Base-by-base conservation (phyloP, 2,329 filamentous ascomycete species). In the Phaeomoniella chlamydospora region DNA sequence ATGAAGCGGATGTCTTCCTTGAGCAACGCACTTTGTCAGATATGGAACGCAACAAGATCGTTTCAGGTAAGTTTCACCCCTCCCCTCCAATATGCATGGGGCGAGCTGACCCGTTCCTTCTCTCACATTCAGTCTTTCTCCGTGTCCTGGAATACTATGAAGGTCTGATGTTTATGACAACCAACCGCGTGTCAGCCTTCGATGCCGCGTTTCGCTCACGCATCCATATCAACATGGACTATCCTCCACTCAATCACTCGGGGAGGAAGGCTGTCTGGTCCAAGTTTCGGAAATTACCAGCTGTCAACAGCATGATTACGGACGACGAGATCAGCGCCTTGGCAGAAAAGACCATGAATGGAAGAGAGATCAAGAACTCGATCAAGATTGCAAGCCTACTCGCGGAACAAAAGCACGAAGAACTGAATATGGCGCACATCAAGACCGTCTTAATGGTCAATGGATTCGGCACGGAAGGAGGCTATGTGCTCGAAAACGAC, bases 311-410 rank as follows among this genome's bases (percentile, higher is more conserved):
- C 14, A 17, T 10, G 6, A 13, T 32, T 10, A 32, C 30, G 9
- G 44, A 45, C 15, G 37, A 40, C 3, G 41, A 55, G 15, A 37
- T 56, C 6, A 44, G 51, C 13, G 18, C 41, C 2, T 30, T 56
- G 26, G 45, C 49, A 2, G 14, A 22, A n/a, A 35, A 47, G 9
- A 37, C 41, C 29, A 37, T 54, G 12, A 54, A 54, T 33, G 54
- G 54, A 3, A 41, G 52, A 16, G 46, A 64, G 46, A 64, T 65
- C 40, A 63, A 62, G 43, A 64, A 64, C 38, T 46, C 55, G 34
- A 46, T 63, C 29, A 59, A 59, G 47, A 58, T 57, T 2, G 55
- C 59, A 4, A 49, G 59, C 15, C 43, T 43, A 29, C 15, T 32
- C 9, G 15, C 30, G 10, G 15, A 14, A 17, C 30, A 32, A 6